A percentile compares a stretch with the other conserved stretches of the same genome.
phyloP scores from a whole-genome alignment of 352 stramenopile genomes.

The Albugo candida region DNA sequence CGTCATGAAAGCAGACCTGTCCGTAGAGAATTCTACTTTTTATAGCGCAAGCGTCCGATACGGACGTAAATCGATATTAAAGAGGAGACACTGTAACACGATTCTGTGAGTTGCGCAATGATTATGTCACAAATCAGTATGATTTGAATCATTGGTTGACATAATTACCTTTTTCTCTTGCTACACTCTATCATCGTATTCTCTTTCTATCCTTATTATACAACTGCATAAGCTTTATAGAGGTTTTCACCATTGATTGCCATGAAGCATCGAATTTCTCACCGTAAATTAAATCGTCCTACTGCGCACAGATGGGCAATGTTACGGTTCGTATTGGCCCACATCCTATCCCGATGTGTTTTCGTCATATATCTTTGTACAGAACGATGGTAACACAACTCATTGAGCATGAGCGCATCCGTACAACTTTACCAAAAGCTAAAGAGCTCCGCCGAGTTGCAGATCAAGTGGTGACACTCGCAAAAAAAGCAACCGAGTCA shows the following conservation, averaged over 20 bases:
- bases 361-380: neutral
- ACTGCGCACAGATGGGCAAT: slow-evolving; percentile 90
- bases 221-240: neutral
- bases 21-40: too few relatives aligned
- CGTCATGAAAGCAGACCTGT: too few relatives aligned
- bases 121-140: too few relatives aligned
- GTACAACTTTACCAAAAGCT: slow-evolving; percentile 91
- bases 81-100: too few relatives aligned
- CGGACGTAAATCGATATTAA: too few relatives aligned
- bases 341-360: neutral
- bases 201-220: too few relatives aligned
- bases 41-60: too few relatives aligned
- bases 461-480: slow-evolving; percentile 90
- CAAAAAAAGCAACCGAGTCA: slow-evolving; percentile 81
- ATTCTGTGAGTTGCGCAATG: too few relatives aligned
- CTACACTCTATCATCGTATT: too few relatives aligned
- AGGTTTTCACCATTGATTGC: neutral
- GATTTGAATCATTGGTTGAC: too few relatives aligned
- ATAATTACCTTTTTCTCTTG: too few relatives aligned
- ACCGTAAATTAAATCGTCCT: slow-evolving; percentile 85
- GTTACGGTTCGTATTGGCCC: slow-evolving; percentile 57
- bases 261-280: slow-evolving; percentile 73
- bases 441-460: slow-evolving; percentile 88
- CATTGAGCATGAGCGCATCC: slow-evolving; percentile 95
- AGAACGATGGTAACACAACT: slow-evolving; percentile 94